Conservation (phyloP, 2,329 filamentous ascomycete species). For the Xylariales sp. region DNA sequence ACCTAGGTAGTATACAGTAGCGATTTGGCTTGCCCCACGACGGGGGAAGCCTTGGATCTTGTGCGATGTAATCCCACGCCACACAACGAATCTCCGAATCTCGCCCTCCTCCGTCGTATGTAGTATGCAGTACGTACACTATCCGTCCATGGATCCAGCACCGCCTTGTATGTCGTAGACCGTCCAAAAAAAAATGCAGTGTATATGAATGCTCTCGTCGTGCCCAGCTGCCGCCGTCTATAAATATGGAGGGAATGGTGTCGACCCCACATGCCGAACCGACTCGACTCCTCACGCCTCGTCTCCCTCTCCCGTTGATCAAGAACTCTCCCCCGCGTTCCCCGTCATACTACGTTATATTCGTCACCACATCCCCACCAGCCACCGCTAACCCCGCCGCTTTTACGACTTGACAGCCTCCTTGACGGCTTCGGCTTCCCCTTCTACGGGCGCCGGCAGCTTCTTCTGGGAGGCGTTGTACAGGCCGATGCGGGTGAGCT, state of each 20-base stretch:
- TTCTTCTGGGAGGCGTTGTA: constrained; percentile 73
- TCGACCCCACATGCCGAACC: constrained; percentile 5
- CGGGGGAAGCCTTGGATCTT: background rate
- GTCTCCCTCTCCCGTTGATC: background rate
- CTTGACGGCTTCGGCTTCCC: constrained; percentile 19
- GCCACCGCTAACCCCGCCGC: no score
- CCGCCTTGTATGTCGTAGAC: constrained; percentile 16
- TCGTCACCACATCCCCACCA: background rate
- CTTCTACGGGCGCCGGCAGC: constrained; percentile 9
- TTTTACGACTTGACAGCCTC: constrained; percentile 28
- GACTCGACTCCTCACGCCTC: background rate
- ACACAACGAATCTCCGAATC: background rate
- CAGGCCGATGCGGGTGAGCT: constrained; percentile 80
- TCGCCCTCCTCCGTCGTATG: background rate
- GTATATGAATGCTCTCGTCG: constrained; percentile 17
- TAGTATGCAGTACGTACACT: background rate
- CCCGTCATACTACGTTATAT: background rate
- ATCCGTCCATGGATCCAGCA: constrained; percentile 11
- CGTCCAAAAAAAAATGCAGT: constrained; percentile 8
- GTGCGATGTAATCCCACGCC: background rate
- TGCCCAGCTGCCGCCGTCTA: constrained; percentile 15
- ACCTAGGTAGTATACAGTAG: constrained; percentile 9
- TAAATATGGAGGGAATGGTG: background rate
- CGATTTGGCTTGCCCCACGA: background rate
- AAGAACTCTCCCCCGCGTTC: background rate